Percentiles rank a stretch among this genome's conserved stretches.
phyloP scores from a whole-genome alignment of 768 basidiomycete species.

The Xerocomellus intermedius region DNA sequence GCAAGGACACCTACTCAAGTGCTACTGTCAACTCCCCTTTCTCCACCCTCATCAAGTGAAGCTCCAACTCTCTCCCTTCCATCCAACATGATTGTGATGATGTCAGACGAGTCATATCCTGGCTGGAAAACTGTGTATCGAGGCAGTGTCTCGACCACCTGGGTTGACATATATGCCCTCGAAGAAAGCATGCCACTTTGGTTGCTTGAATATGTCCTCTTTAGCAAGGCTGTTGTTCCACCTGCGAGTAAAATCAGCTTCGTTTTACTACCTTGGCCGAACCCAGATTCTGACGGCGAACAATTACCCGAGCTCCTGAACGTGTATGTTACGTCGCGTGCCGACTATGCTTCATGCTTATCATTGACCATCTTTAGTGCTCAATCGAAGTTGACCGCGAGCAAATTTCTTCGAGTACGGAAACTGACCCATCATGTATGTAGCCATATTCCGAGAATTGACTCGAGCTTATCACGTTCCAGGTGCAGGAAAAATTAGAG shows the following conservation, averaged over 20 bases:
- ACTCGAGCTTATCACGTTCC: constrained; percentile 6
- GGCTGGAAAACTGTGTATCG: constrained; percentile 80
- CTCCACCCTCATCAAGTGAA: constrained; percentile 69
- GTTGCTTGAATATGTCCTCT: constrained; percentile 83
- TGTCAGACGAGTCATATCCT: constrained; percentile 77
- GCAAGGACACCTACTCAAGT: constrained; percentile 52
- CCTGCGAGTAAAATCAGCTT: constrained; percentile 83
- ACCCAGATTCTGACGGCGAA: constrained; percentile 54
- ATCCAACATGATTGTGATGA: constrained; percentile 59
- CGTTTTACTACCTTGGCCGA: constrained; percentile 75
- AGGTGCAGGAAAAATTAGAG: constrained; percentile 86
- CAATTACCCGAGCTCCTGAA: constrained; percentile 80
- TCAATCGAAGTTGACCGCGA: constrained; percentile 87
- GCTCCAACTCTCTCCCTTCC: constrained; percentile 66
- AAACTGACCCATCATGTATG: constrained; percentile 83
- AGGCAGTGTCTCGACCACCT: constrained; percentile 59
- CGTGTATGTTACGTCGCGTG: constrained; percentile 53
- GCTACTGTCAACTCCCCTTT: constrained; percentile 53
- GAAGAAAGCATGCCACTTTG: constrained; percentile 84
- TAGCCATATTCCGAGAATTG: constrained; percentile 4
- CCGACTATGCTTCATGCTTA: background rate
- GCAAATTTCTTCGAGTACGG: constrained; percentile 76
- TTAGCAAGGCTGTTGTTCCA: constrained; percentile 53
- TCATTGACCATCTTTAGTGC: constrained; percentile 38
- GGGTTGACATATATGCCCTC: constrained; percentile 50